Conservation (phyloP, 2,329 filamentous ascomycete species). For the Verticillium isaacii region DNA sequence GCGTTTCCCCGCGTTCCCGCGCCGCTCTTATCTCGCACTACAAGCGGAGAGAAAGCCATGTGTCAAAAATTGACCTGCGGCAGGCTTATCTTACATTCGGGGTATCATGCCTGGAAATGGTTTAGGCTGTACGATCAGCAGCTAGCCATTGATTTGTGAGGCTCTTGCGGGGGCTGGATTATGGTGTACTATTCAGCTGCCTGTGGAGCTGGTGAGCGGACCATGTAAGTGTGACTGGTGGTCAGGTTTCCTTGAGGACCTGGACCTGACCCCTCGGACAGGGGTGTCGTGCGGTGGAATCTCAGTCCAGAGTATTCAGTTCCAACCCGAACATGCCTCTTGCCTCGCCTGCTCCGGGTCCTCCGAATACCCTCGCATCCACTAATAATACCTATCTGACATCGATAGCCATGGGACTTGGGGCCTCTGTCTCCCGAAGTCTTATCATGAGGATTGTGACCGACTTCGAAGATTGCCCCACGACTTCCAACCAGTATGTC, state of each 20-base stretch:
- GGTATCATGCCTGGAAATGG: slow-evolving; percentile 3
- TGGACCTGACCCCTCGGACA: no score
- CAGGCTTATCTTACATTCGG: not conserved
- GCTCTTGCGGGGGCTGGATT: no score
- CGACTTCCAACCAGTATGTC: no score
- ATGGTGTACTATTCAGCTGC: no score
- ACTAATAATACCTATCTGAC: not conserved
- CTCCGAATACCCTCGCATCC: not conserved
- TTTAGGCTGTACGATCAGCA: not conserved
- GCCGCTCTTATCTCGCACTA: not conserved
- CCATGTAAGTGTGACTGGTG: no score
- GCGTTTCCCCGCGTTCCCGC: not conserved
- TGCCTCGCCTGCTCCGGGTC: not conserved
- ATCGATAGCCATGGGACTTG: not conserved
- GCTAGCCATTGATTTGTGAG: not conserved
- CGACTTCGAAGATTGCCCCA: not conserved
- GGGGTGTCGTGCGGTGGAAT: no score
- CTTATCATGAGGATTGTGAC: not conserved
- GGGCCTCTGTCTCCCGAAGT: not conserved
- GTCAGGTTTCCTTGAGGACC: no score
- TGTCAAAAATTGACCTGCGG: not conserved
- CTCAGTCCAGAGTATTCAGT: no score
- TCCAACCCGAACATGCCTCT: not conserved
- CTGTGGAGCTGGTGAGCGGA: no score
- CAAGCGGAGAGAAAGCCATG: not conserved